These are phyloP conservation scores for Globisporangium carolinianum DNA, from an alignment of 352 stramenopile genomes.

Conservation along the genomic window DNA sequence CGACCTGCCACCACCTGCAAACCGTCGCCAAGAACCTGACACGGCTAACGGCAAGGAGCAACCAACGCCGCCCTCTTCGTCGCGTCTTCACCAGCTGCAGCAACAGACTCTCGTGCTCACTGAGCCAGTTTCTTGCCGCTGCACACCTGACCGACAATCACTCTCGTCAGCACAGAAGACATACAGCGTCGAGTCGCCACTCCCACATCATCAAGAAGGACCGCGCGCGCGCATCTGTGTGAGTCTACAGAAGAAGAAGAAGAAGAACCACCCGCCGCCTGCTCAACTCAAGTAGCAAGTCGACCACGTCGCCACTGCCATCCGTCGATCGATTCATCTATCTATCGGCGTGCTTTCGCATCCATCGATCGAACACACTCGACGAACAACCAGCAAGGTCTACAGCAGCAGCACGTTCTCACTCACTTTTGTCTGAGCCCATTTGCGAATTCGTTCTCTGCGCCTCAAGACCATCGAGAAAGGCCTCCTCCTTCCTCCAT, in stretches of 20 bases:
- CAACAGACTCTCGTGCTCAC: too few relatives aligned
- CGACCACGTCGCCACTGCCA: neutral
- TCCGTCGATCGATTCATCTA: conserved; percentile 1
- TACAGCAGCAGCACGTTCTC: neutral
- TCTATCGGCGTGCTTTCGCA: conserved; percentile 1
- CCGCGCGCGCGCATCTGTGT: neutral
- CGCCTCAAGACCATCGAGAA: neutral
- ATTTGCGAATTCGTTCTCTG: conserved; percentile 6
- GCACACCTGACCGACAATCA: neutral
- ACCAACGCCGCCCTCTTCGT: too few relatives aligned
- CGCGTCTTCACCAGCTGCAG: too few relatives aligned
- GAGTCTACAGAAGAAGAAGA: conserved; percentile 6
- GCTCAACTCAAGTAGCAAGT: neutral
- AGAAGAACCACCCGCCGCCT: neutral
- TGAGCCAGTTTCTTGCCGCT: too few relatives aligned
- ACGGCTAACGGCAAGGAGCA: too few relatives aligned
- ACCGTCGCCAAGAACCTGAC: too few relatives aligned
- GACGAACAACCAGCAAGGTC: neutral
- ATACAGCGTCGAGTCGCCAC: conserved; percentile 1
- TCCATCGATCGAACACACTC: neutral
- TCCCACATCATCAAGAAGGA: neutral
- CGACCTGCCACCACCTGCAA: too few relatives aligned
- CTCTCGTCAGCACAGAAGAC: neutral
- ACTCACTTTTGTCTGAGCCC: neutral
- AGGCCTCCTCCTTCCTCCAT: neutral